Evolutionary conservation across 768 basidiomycete genomes (phyloP).

Genomic region (Mycena indigotica): DNA sequence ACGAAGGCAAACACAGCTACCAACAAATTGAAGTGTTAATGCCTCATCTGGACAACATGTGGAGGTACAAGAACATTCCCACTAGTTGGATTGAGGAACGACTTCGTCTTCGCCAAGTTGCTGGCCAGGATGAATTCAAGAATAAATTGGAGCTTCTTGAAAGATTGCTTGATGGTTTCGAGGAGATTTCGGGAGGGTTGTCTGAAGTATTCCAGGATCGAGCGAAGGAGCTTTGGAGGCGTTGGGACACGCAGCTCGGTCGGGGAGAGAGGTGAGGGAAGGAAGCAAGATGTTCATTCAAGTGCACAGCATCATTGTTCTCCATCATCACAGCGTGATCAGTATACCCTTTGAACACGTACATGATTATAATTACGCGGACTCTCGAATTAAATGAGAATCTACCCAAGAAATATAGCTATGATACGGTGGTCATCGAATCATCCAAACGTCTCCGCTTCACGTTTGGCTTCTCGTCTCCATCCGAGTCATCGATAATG

Average conservation of each 20-base stretch:
- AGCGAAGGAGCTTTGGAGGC: no score
- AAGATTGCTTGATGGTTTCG: background rate
- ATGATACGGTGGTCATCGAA: conserved; percentile 3
- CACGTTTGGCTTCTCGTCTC: conserved; percentile 51
- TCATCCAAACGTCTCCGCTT: conserved; percentile 59
- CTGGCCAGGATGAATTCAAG: background rate
- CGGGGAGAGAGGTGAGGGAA: background rate
- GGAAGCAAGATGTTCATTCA: background rate
- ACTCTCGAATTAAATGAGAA: background rate
- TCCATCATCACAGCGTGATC: background rate
- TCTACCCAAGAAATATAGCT: conserved; percentile 1
- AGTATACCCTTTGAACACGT: no score
- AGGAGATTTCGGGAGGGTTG: background rate
- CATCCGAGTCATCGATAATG: conserved; percentile 61
- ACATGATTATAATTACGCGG: conserved; percentile 7
- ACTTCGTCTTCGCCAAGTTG: background rate
- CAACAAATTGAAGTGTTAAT: background rate
- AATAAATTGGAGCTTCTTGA: conserved; percentile 7
- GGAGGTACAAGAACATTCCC: background rate
- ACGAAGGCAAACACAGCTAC: conserved; percentile 1
- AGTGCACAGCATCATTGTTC: background rate
- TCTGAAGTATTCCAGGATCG: background rate
- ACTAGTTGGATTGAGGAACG: conserved; percentile 1
- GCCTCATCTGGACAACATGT: background rate
- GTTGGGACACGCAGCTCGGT: no score